phyloP scores from a whole-genome alignment of 495 filamentous ascomycete genomes.

The Achaetomiella virescens region DNA sequence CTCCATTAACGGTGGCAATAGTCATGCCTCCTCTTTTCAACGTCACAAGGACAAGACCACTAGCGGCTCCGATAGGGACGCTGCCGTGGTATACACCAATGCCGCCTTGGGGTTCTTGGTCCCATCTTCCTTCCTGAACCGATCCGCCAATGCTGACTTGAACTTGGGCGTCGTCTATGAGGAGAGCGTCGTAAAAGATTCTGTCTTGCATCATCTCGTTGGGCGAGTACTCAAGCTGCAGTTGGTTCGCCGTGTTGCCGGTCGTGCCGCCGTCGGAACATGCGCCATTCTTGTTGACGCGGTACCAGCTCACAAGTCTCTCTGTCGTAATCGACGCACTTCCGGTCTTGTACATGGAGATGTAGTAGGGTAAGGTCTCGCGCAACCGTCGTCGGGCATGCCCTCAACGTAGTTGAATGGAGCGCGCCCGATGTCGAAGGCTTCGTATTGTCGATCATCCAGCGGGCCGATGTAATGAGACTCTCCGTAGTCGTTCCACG shows the following conservation, averaged over 20 bases:
- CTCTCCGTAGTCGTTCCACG: constrained; percentile 47
- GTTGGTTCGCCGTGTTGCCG: constrained; percentile 7
- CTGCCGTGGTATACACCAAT: constrained; percentile 46
- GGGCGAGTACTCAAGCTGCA: constrained; percentile 2
- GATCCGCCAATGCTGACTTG: constrained; percentile 12
- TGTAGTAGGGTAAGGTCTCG: constrained; percentile 51
- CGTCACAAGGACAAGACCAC: constrained; percentile 45
- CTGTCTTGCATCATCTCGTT: neutral
- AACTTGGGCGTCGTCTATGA: neutral
- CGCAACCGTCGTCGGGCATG: constrained; percentile 34
- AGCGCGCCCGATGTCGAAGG: constrained; percentile 39
- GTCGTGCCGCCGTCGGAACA: constrained; percentile 27
- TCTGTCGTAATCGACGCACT: constrained; percentile 29
- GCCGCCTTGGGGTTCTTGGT: constrained; percentile 26
- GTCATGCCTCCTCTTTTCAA: constrained; percentile 19
- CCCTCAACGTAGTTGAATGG: constrained; percentile 37
- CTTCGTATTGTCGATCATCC: constrained; percentile 33
- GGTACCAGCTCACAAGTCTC: constrained; percentile 55
- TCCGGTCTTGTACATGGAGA: constrained; percentile 51
- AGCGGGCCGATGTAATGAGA: constrained; percentile 40
- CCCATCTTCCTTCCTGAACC: constrained; percentile 14
- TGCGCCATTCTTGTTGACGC: constrained; percentile 24
- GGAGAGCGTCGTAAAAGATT: constrained; percentile 4
- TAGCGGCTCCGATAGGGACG: constrained; percentile 40
- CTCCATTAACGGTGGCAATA: neutral